Percentiles rank a stretch among this genome's conserved stretches.
Evolutionary conservation across 495 filamentous ascomycete species (phyloP).

Genomic region (Neurospora sp.): DNA sequence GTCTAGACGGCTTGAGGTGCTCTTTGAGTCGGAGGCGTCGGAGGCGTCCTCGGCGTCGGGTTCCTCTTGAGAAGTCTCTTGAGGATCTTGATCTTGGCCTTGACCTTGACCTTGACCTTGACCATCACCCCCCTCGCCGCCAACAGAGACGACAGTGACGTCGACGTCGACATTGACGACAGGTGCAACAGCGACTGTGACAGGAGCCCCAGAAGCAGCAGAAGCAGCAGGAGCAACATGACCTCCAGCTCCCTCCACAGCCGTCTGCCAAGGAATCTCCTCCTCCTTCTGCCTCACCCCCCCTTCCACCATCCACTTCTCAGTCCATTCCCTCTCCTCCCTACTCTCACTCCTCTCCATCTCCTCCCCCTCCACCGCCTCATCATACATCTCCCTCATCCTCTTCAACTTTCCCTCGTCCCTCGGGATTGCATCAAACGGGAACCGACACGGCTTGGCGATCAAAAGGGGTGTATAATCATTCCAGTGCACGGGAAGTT

Average conservation of each 20-base stretch:
- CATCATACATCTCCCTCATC: constrained; percentile 28
- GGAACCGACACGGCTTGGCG: constrained; percentile 38
- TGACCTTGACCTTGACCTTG: neutral
- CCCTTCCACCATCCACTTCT: neutral
- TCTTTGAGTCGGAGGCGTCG: neutral
- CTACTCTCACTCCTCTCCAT: constrained; percentile 2
- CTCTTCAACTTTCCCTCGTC: constrained; percentile 17
- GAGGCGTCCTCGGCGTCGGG: neutral
- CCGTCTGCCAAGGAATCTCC: neutral
- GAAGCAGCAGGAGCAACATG: neutral
- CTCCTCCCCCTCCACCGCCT: constrained; percentile 19
- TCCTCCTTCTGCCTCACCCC: neutral
- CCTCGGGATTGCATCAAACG: constrained; percentile 34
- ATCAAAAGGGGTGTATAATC: constrained; percentile 45
- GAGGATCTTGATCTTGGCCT: neutral
- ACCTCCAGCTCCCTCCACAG: too few relatives aligned
- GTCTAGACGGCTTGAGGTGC: neutral
- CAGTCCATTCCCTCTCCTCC: neutral
- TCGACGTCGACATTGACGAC: neutral
- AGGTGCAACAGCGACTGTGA: neutral
- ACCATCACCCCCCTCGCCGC: neutral
- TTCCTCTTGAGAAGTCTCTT: neutral
- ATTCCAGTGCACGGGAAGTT: constrained; percentile 37
- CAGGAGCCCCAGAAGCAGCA: neutral
- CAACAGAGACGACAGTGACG: neutral